Evolutionary conservation across 208 protist species (phyloP), one percentile per base, ranked within the genome.

Genomic region (Perkinsela sp.): DNA sequence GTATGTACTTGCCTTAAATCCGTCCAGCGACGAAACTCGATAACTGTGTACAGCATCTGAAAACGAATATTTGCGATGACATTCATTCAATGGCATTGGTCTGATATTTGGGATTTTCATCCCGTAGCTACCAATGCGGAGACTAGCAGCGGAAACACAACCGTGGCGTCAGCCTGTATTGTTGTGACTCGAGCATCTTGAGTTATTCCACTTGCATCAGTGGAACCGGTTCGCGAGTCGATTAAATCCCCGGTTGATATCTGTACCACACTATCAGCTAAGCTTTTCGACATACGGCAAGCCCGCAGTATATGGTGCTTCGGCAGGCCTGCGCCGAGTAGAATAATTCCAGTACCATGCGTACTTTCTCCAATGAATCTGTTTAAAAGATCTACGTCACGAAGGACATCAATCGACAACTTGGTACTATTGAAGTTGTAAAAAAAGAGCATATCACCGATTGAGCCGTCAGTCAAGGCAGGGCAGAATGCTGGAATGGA

Each of bases 371-470:
- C 57, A 13, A 75, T 71, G 32, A 81, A 31, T 1, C 48, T 40
- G 13, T 79, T 77, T 68, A 93, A 75, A 31, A 73, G 75, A 66
- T 71, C 72, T 28, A 95, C 79, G 68, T 96, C 93, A 31, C 67
- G 30, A 1, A 94, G 76, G 1, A 97, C 78, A 76, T 99, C 95
- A 0, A 99, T 72, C 0, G 96, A 80, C 13, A 99, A 80, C 1
- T 95, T 95, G 30, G 94, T 94, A 6, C 93, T 85, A 1, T 86
- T 92, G 66, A 92, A 98, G 28, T 92, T 96, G 79, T 98, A 94
- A 76, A 99, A 99, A 78, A 94, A 99, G 65, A 99, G 87, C 96
- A 99, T 99, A 77, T 99, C 97, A 28, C 98, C 97, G 69, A 99
- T 93, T 1, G 92, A 96, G 2, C 94, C 95, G 71, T 98, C 95